Base-by-base conservation (phyloP, 2,329 filamentous ascomycete species). In the Leptographium wingfieldii region DNA sequence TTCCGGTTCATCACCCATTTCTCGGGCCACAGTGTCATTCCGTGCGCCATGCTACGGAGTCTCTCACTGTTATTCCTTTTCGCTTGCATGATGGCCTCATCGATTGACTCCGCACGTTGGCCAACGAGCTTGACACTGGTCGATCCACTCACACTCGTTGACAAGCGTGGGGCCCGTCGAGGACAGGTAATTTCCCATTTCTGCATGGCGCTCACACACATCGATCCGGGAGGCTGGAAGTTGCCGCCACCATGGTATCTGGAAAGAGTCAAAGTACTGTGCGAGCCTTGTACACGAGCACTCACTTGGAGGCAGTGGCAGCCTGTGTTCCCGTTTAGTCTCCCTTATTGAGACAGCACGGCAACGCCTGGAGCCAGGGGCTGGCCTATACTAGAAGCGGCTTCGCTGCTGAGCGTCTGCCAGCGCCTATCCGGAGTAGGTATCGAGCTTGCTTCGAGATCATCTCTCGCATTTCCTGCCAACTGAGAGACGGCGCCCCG, bases 141-240 rank as follows among this genome's bases (percentile, higher is more conserved):
- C 43, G 43, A 22, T 27, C 48, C 48, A 51, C 22, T 3, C 48
- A 25, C 48, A 51, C 48, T 22, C 22, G n/a, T n/a, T 51, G 48
- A 33, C 16, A 35, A n/a, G 52, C 19, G 52, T 54, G 51, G 27
- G 29, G 27, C 51, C 27, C 4, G 51, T 19, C 51, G 51, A 19
- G 51, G 12, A 53, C 27, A 53, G 19, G 51, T 43, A 22, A 56
- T 56, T 56, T 56, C 38, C 33, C 54, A 56, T 38, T 38, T 56
- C 54, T 56, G 54, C 54, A 56, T 46, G 38, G 54, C 38, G 38
- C 54, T 46, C 53, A 27, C 53, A 38, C 53, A 11, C 53, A 1
- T 40, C 38, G 54, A 56, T 56, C 54, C 54, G 54, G 35, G 54
- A 46, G 54, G 35, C 54, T 56, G 54, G 54, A 46, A 25, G 52